phyloP scores from a whole-genome alignment of 192 early-diverging fungal genomes.

The Backusella australiensis region DNA sequence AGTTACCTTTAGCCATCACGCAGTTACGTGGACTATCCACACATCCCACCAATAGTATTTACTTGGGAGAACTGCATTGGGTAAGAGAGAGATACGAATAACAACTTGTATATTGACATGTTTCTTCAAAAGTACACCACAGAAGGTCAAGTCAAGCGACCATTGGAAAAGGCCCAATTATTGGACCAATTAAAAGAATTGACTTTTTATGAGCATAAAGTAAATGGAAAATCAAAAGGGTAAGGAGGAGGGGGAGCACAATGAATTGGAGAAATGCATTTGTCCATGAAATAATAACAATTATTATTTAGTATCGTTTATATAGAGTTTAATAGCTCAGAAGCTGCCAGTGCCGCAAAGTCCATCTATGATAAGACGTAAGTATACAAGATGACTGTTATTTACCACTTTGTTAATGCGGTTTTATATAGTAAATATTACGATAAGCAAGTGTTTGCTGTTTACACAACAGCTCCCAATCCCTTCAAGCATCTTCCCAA shows the following conservation, averaged over 20 bases:
- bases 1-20: conserved; percentile 14
- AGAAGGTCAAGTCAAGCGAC: conserved; percentile 48
- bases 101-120: background rate
- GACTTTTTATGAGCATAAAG: conserved; percentile 61
- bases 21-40: conserved; percentile 23
- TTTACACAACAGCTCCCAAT: conserved; percentile 37
- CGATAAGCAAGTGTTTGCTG: conserved; percentile 31
- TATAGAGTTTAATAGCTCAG: conserved; percentile 47
- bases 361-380: conserved; percentile 44
- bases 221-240: conserved; percentile 66
- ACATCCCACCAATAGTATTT: conserved; percentile 39
- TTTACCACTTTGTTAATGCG: too few species aligned
- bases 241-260: background rate
- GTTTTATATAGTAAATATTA: conserved; percentile 14
- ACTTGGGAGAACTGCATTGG: conserved; percentile 46
- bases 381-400: background rate
- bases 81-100: conserved; percentile 14
- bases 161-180: conserved; percentile 48
- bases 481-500: conserved; percentile 43
- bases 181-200: conserved; percentile 46
- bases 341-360: conserved; percentile 40
- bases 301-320: conserved; percentile 37
- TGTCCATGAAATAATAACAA: background rate
- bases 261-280: too few species aligned
- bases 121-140: conserved; percentile 49